Conservation (phyloP, 192 early-diverging fungal species). For the Glomus cerebriforme region DNA sequence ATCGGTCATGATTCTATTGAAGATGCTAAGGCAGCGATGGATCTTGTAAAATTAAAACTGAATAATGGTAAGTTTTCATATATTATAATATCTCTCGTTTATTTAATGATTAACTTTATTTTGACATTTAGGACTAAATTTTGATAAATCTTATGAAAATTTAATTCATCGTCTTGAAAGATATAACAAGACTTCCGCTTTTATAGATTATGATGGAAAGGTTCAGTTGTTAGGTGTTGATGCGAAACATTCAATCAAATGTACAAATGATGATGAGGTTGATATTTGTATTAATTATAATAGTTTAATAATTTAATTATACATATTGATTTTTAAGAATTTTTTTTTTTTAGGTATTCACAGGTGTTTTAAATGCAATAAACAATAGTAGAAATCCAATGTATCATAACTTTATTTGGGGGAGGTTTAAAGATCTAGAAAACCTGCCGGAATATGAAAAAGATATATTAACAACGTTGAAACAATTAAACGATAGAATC, state of each 20-base stretch:
- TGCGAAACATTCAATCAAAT: constrained; percentile 27
- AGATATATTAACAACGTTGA: constrained; percentile 33
- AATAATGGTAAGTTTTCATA: constrained; percentile 38
- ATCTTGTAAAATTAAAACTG: constrained; percentile 63
- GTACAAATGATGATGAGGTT: constrained; percentile 9
- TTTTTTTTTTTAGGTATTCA: background rate
- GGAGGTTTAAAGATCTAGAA: constrained; percentile 36
- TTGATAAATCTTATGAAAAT: constrained; percentile 37
- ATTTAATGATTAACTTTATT: constrained; percentile 38
- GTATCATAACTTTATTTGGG: constrained; percentile 29
- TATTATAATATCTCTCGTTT: constrained; percentile 41
- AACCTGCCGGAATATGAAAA: constrained; percentile 34
- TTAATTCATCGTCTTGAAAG: constrained; percentile 30
- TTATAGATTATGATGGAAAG: constrained; percentile 35
- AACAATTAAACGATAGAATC: constrained; percentile 41
- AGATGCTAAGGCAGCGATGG: constrained; percentile 68
- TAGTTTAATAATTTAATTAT: background rate
- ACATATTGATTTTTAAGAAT: constrained; percentile 10
- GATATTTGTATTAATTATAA: constrained; percentile 13
- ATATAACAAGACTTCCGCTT: constrained; percentile 33
- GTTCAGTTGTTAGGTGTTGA: constrained; percentile 34
- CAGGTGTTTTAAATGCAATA: background rate
- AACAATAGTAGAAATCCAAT: background rate
- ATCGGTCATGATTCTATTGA: constrained; percentile 71
- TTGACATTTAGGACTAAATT: constrained; percentile 29